Base-by-base conservation (phyloP, 352 stramenopile species). In the Phytophthora aleatoria region DNA sequence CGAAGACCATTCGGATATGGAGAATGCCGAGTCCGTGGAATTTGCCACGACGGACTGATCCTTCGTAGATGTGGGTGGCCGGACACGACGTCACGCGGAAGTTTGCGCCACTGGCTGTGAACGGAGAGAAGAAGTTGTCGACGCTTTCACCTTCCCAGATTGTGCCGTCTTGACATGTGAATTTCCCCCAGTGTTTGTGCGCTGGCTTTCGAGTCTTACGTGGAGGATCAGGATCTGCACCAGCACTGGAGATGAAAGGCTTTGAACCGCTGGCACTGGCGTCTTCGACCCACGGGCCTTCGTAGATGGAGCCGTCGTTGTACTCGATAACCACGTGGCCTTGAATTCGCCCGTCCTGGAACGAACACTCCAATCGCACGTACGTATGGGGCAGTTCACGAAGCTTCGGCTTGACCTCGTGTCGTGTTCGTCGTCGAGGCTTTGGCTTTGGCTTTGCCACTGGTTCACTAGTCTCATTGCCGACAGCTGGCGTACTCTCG, bases 121-220 rank as follows among this genome's bases (percentile, higher is more conserved):
- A 86, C 0, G 86, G 86, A 5, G 81, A 91, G 57, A 94, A 94
- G 59, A 89, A 91, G 63, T 93, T 94, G 66, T 93, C 84, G 3
- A 94, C 86, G 4, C 80, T 59, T 24, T 91, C 82, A 12, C 86
- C 86, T 59, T 91, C 75, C 84, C 86, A 94, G 24, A 91, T 50
- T 0, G 77, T 88, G 41, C 84, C 86, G 49, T 94, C 86, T 2
- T 65, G 76, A 39, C 72, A 89, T 9, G 73, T 89, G 61, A 94
- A 92, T 51, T 90, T 90, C 8, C 86, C 86, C 79, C 82, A 94
- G 59, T 92, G 84, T 13, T 66, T 76, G 7, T 52, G 31, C 0
- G 53, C 28, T 13, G 45, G 55, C 35, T 70, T 70, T 6, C 68
- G 56, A 2, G 85, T 91, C 48, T 94, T 92, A 35, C 70, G 71